Base-by-base conservation (phyloP, 192 early-diverging fungal species). In the Umbelopsis sp. region DNA sequence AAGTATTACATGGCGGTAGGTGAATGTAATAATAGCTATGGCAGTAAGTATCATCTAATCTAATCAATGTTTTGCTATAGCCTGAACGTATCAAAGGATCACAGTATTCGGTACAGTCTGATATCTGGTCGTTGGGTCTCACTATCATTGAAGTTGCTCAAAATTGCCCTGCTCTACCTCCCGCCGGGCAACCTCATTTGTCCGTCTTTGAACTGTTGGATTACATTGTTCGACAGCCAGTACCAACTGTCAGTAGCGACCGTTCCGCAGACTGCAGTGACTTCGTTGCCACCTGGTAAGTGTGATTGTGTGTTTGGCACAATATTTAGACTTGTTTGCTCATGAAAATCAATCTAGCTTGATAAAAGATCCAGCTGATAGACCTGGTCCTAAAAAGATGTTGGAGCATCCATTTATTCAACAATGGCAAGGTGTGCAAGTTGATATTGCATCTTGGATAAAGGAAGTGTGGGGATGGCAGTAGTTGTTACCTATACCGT, bases 51-150 rank as follows among this genome's bases (percentile, higher is more conserved):
- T 25, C 6, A 65, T 23, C 37, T 21, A 64, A 48, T 3, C 30
- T 33, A 37, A 12, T 46, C 46, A 44, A 15, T 20, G 53, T 55
- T 10, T 22, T 49, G 20, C 9, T 25, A 37, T 78, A 93, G 91
- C 97, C 97, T 49, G 97, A 99, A 77, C 87, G 97, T 30, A 98
- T 99, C 76, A 89, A 94, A 75, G 94, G 93, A 69, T 91, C 85
- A 71, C 81, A 84, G 30, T 93, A 99, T 69, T 90, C 94, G 1
- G 92, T 97, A 15, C 91, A 92, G 51, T 92, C 93, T 33, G 95
- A 98, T 74, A 89, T 98, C n/a, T 99, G 98, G 97, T 95, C 94
- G n/a, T 75, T 98, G 45, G 94, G 94, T 0, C 80, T 99, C 64
- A 92, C 94, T 1, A 85, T 98, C 35, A 92, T 98, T 70, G 98